phyloP scores from a whole-genome alignment of 768 basidiomycete genomes.

The Naganishia onofrii region DNA sequence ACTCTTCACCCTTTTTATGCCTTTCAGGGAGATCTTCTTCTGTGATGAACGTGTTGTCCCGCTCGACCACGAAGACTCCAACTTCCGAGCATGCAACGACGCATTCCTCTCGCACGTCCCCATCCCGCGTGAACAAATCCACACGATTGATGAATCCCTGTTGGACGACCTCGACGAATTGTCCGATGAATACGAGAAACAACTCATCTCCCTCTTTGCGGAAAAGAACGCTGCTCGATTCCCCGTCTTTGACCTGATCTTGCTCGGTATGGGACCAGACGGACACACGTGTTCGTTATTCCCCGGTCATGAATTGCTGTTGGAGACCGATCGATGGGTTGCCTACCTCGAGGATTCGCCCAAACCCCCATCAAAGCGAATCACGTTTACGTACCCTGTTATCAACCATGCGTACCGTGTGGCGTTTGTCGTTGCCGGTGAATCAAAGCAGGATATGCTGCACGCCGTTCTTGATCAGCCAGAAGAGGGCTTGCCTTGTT shows the following conservation, averaged over 20 bases:
- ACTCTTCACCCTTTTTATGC: not conserved
- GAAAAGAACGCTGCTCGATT: constrained; percentile 90
- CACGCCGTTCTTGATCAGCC: constrained; percentile 73
- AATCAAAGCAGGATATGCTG: constrained; percentile 74
- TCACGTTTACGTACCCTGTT: constrained; percentile 72
- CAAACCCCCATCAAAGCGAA: constrained; percentile 82
- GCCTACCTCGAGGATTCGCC: constrained; percentile 89
- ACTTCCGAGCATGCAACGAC: constrained; percentile 71
- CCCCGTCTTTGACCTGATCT: constrained; percentile 94
- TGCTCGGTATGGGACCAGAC: constrained; percentile 94
- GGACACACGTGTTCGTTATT: constrained; percentile 98
- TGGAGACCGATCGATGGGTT: constrained; percentile 90
- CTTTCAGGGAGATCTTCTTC: constrained; percentile 88
- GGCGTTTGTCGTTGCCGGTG: constrained; percentile 84
- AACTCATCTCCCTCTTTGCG: constrained; percentile 85
- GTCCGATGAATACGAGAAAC: constrained; percentile 56
- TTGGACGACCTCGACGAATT: constrained; percentile 58
- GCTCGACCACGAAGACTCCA: constrained; percentile 87
- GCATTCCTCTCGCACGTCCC: constrained; percentile 78
- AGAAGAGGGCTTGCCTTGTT: constrained; percentile 74
- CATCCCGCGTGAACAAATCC: constrained; percentile 73
- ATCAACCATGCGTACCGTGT: constrained; percentile 61
- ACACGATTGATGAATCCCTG: constrained; percentile 69
- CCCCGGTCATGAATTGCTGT: constrained; percentile 80
- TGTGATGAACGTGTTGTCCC: constrained; percentile 94